A percentile compares a stretch with the other conserved stretches of the same genome.
These are phyloP conservation scores for Colletotrichum theobromicola DNA, from an alignment of 2,329 filamentous ascomycete species.

Conservation along the genomic window DNA sequence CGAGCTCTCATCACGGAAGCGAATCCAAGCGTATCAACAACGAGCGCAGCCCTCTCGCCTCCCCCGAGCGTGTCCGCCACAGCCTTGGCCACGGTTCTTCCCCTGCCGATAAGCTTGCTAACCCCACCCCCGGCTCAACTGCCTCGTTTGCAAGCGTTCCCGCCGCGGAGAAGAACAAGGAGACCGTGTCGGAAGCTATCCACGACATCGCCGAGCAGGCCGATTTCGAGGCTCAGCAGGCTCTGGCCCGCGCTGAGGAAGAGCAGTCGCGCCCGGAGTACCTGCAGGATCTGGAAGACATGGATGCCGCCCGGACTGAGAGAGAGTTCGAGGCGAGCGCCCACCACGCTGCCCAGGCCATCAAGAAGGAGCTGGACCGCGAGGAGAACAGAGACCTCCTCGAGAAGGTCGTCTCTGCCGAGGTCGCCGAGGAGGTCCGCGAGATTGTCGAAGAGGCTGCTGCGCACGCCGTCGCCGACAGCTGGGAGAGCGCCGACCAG, in stretches of 20 bases:
- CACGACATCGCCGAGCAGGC: constrained; percentile 64
- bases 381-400: constrained; percentile 57
- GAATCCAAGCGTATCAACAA: constrained; percentile 45
- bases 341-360: constrained; percentile 48
- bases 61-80: constrained; percentile 47
- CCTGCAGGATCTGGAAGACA: constrained; percentile 53
- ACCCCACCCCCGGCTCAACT: constrained; percentile 23
- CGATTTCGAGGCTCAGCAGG: constrained; percentile 65
- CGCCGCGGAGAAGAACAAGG: constrained; percentile 45
- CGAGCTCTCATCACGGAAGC: constrained; percentile 40
- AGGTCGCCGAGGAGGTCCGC: constrained; percentile 54
- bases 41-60: constrained; percentile 49
- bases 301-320: constrained; percentile 56
- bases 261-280: constrained; percentile 65
- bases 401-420: constrained; percentile 57
- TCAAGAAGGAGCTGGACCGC: constrained; percentile 61
- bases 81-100: constrained; percentile 41
- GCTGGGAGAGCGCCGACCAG: constrained; percentile 88
- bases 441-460: constrained; percentile 61
- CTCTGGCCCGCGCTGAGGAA: constrained; percentile 64
- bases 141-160: constrained; percentile 19
- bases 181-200: constrained; percentile 75
- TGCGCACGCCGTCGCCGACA: constrained; percentile 73
- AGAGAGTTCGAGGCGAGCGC: constrained; percentile 59
- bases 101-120: constrained; percentile 19